Evolutionary conservation across 441 rosid species (phyloP), one percentile per base, ranked within the genome.

Genomic region (Manihot esculenta): DNA sequence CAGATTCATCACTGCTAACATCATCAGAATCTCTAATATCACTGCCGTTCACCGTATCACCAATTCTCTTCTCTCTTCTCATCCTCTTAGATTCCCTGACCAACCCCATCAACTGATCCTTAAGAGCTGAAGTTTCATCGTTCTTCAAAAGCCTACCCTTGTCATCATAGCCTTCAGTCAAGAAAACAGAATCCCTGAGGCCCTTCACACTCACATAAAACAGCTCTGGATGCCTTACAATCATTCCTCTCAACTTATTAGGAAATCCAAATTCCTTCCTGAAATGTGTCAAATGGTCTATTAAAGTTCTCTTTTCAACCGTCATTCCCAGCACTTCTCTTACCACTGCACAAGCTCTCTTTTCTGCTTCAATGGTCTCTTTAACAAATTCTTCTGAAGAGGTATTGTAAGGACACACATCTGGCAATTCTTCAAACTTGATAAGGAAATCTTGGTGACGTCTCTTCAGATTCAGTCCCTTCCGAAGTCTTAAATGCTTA

Each of bases 251-350:
- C 82, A 88, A 56, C 84, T 90, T 86, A 66, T 91, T 89, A 15
- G 97, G 80, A 8, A 93, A 82, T 35, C 82, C 81, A 48, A 91
- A 91, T 65, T 94, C 98, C 42, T 87, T 88, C 82, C 96, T 84
- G 77, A 94, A 91, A 77, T 89, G 96, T 18, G 96, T 87, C 84
- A 93, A 77, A 76, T 94, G 96, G 67, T 94, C 97, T 18, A 91
- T 74, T 62, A 94, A 76, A 64, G 95, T 91, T 74, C 88, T 84
- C 81, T 83, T 91, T 69, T 88, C 94, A 35, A 88, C 87, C 21
- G 81, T 84, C 88, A 91, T 76, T 14, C 89, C 92, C 75, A 91
- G 64, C 42, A 91, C 84, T 72, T 91, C 97, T 70, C 96, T 80
- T 62, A 86, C 84, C 26, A 91, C 83, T 0, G 82, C 85, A 56